Base-by-base conservation (phyloP, 371 early-diverging fungal genomes). In the Circinella umbellata region DNA sequence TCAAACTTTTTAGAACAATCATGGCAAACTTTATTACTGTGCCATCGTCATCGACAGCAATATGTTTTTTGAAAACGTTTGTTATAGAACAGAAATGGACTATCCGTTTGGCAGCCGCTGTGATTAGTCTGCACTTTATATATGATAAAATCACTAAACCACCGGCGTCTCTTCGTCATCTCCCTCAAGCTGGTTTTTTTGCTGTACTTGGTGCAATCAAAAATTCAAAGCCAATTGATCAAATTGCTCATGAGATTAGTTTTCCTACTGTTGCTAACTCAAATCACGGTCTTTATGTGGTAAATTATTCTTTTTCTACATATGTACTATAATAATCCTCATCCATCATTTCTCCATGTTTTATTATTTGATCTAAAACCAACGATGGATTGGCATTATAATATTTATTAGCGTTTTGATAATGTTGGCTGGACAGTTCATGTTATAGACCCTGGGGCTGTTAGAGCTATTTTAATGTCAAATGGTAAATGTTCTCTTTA, bases 391-490 rank as follows among this genome's bases (percentile, higher is more conserved):
- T 17, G 34, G 51, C 2, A 27, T 2, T 27, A 27, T 27, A 2
- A 2, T 42, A 42, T 42, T 9, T 42, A 42, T 20, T 53, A 66
- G 65, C 47, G 67, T 36, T 61, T 55, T 27, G 59, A 63, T 62
- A 18, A 35, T 39, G 34, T 65, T 48, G 75, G 73, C 1, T 78
- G 78, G 78, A 51, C 54, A 8, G 65, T 78, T 15, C 54, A 69
- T 49, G 39, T 78, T 36, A 37, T 72, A 0, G 60, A 65, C 20
- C 78, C 78, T n/a, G 73, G 66, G 13, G 68, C 66, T 14, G 64
- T 61, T 17, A 73, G 71, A 66, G 61, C 37, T 1, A 49, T 75
- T 13, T 53, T 78, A 14, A 59, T 68, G 36, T 71, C 68, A 46
- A 62, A 46, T 63, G 73, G 73, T 75, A 72, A 34, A 27, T 18